phyloP scores from a whole-genome alignment of 805 yeast species.

The Myxozyma sirexii region DNA sequence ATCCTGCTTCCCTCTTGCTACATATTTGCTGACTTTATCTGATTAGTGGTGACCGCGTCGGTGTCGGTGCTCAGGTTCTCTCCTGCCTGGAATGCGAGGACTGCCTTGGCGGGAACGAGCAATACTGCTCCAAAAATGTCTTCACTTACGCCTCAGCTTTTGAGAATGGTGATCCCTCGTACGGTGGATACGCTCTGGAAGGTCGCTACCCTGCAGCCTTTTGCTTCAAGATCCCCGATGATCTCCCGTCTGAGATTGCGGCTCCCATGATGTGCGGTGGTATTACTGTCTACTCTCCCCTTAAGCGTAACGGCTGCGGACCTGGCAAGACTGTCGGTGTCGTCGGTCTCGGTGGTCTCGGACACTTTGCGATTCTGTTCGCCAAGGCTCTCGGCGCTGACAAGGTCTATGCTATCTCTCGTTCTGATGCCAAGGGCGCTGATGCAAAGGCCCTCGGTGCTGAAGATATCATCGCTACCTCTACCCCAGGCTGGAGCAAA shows the following conservation, averaged over 20 bases:
- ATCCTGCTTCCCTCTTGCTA: too few species aligned
- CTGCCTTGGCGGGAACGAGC: conserved; percentile 59
- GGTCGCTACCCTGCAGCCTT: conserved; percentile 60
- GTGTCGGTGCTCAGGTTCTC: conserved; percentile 71
- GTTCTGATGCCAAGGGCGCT: conserved; percentile 53
- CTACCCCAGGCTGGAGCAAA: conserved; percentile 45
- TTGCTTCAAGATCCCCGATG: conserved; percentile 65
- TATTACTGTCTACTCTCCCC: conserved; percentile 69
- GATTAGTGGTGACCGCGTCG: conserved; percentile 67
- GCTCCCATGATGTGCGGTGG: conserved; percentile 83
- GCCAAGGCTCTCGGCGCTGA: conserved; percentile 67
- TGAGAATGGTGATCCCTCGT: conserved; percentile 33
- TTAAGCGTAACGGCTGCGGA: conserved; percentile 52
- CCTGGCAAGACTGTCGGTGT: conserved; percentile 60
- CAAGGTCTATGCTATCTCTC: conserved; percentile 56
- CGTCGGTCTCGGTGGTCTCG: conserved; percentile 69
- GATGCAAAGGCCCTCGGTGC: conserved; percentile 61
- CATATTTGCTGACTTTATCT: too few species aligned
- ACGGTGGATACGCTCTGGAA: conserved; percentile 71
- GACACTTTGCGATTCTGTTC: conserved; percentile 63
- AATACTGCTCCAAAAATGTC: conserved; percentile 54
- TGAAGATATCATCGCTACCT: conserved; percentile 55
- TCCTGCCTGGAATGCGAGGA: conserved; percentile 65
- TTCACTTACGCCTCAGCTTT: conserved; percentile 51
- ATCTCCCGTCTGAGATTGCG: conserved; percentile 54